Evolutionary conservation across 192 early-diverging fungal species (phyloP).

Genomic region (Piromyces sp.): DNA sequence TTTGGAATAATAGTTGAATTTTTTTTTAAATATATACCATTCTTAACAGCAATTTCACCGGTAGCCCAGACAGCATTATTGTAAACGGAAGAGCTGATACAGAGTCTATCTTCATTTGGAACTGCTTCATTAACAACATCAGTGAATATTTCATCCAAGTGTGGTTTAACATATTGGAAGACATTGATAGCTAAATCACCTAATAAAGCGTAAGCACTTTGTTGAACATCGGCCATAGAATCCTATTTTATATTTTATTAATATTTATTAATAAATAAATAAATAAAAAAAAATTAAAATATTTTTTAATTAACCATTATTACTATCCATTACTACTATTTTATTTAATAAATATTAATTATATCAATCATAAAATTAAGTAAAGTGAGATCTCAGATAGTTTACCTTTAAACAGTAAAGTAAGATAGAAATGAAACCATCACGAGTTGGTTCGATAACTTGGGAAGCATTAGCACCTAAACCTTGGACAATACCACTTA

Average conservation of each 20-base stretch:
- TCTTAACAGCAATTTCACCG: constrained; percentile 87
- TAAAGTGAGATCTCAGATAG: no score
- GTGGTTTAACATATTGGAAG: constrained; percentile 66
- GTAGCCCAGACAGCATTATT: constrained; percentile 98
- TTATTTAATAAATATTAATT: no score
- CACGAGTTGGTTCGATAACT: not conserved
- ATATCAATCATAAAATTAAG: no score
- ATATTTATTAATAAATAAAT: not conserved
- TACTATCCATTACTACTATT: no score
- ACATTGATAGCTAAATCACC: constrained; percentile 90
- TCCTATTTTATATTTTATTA: constrained; percentile 12
- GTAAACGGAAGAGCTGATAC: constrained; percentile 19
- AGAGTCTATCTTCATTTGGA: constrained; percentile 38
- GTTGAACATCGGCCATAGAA: constrained; percentile 63
- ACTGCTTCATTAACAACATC: constrained; percentile 57
- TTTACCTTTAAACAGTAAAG: not conserved
- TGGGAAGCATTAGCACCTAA: constrained; percentile 40
- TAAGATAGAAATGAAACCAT: not conserved
- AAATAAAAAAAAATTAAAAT: not conserved
- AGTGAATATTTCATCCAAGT: constrained; percentile 61
- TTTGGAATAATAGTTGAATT: no score
- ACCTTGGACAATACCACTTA: constrained; percentile 85
- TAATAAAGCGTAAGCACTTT: constrained; percentile 86
- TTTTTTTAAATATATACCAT: constrained; percentile 13
- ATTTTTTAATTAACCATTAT: no score